Conservation (phyloP, 2,329 filamentous ascomycete genomes). For the Botrytis porri region DNA sequence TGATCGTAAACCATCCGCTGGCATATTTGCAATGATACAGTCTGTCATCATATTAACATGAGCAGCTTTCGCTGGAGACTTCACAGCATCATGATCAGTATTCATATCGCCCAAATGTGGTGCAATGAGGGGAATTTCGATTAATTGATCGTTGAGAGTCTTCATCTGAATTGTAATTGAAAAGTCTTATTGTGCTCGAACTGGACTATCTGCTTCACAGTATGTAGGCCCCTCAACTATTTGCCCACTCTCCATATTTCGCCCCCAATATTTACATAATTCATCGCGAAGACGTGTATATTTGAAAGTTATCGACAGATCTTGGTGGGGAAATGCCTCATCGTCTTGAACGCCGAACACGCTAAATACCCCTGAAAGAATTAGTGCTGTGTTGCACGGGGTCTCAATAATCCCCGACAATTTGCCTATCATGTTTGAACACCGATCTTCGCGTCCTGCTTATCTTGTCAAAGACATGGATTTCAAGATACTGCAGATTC, state of each 20-base stretch:
- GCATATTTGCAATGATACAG: conserved; percentile 45
- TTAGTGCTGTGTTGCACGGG: too few species aligned
- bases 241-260: background rate
- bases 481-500: background rate
- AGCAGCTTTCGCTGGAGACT: conserved; percentile 32
- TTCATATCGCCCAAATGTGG: conserved; percentile 5
- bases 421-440: conserved; percentile 14
- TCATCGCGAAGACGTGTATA: background rate
- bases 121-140: background rate
- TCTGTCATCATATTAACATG: conserved; percentile 50
- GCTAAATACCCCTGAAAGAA: background rate
- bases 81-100: background rate
- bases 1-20: conserved; percentile 41
- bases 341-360: background rate
- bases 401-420: conserved; percentile 1
- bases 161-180: background rate
- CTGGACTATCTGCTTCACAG: background rate
- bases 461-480: conserved; percentile 11
- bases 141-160: conserved; percentile 7
- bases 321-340: conserved; percentile 4
- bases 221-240: background rate
- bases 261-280: background rate
- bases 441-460: background rate
- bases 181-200: background rate
- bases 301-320: background rate